Evolutionary conservation across 176 grass and related monocot genomes (phyloP), one percentile per base, ranked within the genome.

Genomic region (Poa pratensis): DNA sequence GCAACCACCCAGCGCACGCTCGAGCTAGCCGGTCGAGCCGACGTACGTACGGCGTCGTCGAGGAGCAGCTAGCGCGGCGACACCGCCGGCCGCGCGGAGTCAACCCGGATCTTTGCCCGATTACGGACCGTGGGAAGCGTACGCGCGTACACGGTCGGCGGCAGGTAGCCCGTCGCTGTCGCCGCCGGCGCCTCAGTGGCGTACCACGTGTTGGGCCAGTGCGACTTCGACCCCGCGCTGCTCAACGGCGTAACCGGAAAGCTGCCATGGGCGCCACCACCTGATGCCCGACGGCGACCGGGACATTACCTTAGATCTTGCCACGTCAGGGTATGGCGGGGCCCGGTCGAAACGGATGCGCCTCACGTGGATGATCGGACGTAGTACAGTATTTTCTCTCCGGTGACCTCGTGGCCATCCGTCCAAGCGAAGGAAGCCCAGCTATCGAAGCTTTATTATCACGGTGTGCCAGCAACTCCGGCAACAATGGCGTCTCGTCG

Each of bases 151-250:
- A 8, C 16, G 37, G 61, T 55, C 61, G 86, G 76, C 24, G 73
- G n/a, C n/a, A n/a, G 86, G 37, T 79, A 22, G 64, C 12, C 12
- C 81, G 82, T 84, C 87, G 87, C 82, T 26, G 1, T 27, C 59
- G 68, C 67, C 66, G 24, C 28, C 43, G 43, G 43, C 43, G 3
- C 43, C 43, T 46, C 43, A 10, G 43, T 46, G 10, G 43, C 43
- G 67, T 26, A 8, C 26, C 72, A 69, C 79, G 86, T 76, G 85
- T 23, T 32, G 70, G 45, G 49, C 18, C 2, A 27, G 24, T 1
- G 2, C 15, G 15, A 66, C 6, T 6, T 66, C 63, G 40, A 5
- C 22, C 70, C 43, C 22, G n/a, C 69, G 69, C 39, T 13, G 69
- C 54, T n/a, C 48, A 0, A 3, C 24, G 85, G 71, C 71, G 57